Conservation (phyloP, 225 moss, liverwort and hornwort species). For the Sphagnum tenellum region DNA sequence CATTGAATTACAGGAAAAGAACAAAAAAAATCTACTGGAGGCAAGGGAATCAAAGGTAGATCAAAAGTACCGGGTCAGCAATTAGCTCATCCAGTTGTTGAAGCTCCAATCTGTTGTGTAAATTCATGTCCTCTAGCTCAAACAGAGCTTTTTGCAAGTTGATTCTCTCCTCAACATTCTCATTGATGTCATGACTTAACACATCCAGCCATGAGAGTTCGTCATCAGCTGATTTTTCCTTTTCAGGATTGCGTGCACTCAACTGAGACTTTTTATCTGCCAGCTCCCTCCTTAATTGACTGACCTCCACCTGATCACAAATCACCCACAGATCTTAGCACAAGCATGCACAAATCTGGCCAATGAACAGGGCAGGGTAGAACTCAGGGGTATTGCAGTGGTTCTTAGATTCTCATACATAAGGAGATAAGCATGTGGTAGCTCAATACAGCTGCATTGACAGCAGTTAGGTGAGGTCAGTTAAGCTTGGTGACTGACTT, state of each 20-base stretch:
- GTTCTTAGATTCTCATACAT: too few species aligned
- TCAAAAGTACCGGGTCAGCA: conserved; percentile 10
- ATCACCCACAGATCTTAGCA: too few species aligned
- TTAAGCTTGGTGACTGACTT: too few species aligned
- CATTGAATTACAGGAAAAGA: too few species aligned
- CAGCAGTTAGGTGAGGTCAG: too few species aligned
- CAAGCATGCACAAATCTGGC: too few species aligned
- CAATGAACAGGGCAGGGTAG: too few species aligned
- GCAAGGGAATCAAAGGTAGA: too few species aligned
- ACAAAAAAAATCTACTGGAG: too few species aligned
- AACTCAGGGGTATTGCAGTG: too few species aligned
- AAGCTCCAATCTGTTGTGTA: conserved; percentile 35
- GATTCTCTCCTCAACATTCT: conserved; percentile 46
- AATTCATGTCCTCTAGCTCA: conserved; percentile 43
- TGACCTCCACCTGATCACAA: conserved; percentile 34
- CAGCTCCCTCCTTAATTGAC: conserved; percentile 33
- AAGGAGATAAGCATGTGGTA: too few species aligned
- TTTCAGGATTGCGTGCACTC: conserved; percentile 32
- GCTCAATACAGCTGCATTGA: too few species aligned
- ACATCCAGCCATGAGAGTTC: conserved; percentile 49
- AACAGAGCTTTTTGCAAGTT: conserved; percentile 49
- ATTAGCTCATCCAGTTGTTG: conserved; percentile 39
- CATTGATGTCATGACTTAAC: conserved; percentile 41
- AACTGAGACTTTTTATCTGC: conserved; percentile 40
- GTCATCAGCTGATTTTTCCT: conserved; percentile 34